Evolutionary conservation across 2,329 filamentous ascomycete genomes (phyloP), one percentile per base, ranked within the genome.

Genomic region (Colletotrichum tofieldiae): DNA sequence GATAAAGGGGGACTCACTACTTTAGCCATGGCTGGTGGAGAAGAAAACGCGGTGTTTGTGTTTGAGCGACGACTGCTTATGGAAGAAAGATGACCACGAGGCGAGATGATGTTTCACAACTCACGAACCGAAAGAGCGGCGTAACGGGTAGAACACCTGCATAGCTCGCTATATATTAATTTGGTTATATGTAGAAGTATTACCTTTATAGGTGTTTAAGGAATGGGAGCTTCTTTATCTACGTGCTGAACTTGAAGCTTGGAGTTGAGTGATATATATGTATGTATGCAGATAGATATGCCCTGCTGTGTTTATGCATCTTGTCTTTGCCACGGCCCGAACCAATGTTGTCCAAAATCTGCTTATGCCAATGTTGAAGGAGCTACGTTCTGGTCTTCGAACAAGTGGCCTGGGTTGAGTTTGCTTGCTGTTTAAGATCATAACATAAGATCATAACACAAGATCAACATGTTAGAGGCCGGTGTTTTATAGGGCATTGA

Each of bases 161-260:
- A 71, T 71, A 37, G 69, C 58, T 63, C 51, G 56, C 51, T 8
- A 54, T 71, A 58, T 68, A 68, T 68, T 71, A 59, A 64, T 64
- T 59, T 71, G 51, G 58, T 26, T 71, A 71, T 59, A 47, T 71
- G 67, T 66, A 71, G 67, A 67, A 16, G 54, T 71, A 68, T 68
- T 58, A 59, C 58, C n/a, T 35, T 32, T 54, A 60, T 41, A 51
- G 58, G 58, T 58, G 41, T 63, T 51, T 23, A 23, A 32, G 51
- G 43, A 41, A 51, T 29, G 29, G n/a, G 49, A 37, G 49, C 47
- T 26, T 11, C 7, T 45, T 7, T 11, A 35, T 55, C 7, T 43
- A 20, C 23, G 16, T 18, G 43, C 6, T 49, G 47, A 14, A 16
- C 2, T 41, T 16, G 11, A 5, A 16, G 39, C 39, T 41, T 5